Conservation (phyloP, 2,329 filamentous ascomycete genomes). For the Trichoderma simmonsii region DNA sequence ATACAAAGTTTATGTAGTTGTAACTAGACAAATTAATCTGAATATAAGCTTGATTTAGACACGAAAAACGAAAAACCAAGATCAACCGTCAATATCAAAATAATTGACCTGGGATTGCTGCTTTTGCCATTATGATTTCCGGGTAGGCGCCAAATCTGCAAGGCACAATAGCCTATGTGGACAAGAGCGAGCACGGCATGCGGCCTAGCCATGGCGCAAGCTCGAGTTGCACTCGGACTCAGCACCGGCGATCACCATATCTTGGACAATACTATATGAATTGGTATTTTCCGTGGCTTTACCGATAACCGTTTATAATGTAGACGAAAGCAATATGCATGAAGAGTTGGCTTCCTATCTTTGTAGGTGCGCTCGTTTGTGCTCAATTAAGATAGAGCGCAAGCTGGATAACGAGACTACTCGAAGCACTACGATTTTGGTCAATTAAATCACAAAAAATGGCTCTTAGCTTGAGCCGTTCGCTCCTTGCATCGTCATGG, state of each 20-base stretch:
- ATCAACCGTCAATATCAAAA: background rate
- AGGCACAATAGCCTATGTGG: background rate
- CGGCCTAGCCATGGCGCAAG: slow-evolving; percentile 6
- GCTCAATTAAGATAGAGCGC: background rate
- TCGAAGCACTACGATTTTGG: background rate
- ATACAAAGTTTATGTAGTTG: too few species aligned
- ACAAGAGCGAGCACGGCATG: slow-evolving; percentile 9
- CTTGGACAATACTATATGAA: background rate
- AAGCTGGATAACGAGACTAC: background rate
- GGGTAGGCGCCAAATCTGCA: background rate
- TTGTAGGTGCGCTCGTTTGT: background rate
- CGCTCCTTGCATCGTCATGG: slow-evolving; percentile 7
- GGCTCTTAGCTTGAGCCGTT: background rate
- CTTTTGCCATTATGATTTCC: background rate
- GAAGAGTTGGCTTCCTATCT: background rate
- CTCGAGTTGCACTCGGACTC: background rate
- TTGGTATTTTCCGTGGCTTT: background rate
- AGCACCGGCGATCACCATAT: background rate
- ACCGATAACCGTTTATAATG: background rate
- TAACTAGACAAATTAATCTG: background rate
- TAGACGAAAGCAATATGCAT: background rate
- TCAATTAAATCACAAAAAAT: background rate
- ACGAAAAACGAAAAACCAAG: background rate
- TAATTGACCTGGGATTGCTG: background rate
- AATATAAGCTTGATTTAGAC: background rate